Base-by-base conservation (phyloP, 225 moss, liverwort and hornwort genomes). In the Sphagnum tenellum region DNA sequence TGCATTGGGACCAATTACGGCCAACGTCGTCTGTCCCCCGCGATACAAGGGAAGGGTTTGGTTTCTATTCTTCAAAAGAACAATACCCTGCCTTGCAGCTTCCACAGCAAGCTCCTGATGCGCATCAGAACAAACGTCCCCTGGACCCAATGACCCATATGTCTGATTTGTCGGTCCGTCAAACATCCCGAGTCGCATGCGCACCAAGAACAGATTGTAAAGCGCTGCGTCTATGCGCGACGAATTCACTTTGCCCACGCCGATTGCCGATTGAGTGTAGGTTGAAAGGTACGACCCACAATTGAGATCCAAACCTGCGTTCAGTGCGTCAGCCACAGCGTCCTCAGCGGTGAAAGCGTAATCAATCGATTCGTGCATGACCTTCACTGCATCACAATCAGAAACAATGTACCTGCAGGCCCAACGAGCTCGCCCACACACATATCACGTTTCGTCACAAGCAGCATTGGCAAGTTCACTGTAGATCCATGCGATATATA, bases 221-320 rank as follows among this genome's bases (percentile, higher is more conserved):
- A 96, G 59, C 7, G 92, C 92, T 57, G 47, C 61, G 50, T 96
- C 79, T 2, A 96, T 72, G 49, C 79, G 73, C 7, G 74, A 55
- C 57, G 78, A 74, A 4, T 81, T 66, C 3, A 96, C 76, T 72
- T 79, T 88, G 53, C 88, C 82, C 72, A 80, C 74, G 3, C 5
- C 72, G 14, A 96, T 68, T 51, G 96, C 92, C 2, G 67, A 59
- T 54, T 76, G 77, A 7, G 82, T 77, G 71, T 88, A 81, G 8
- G 77, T 75, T 7, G 74, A 78, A n/a, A 81, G 72, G 60, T 89
- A 88, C 55, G 73, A 73, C 45, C 95, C 95, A 72, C 95, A 96
- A 64, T 96, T 80, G 45, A 96, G 88, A 73, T 96, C 92, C 76
- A 92, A 68, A 89, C 89, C 91, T 64, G 92, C 89, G 29, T 82